phyloP scores from a whole-genome alignment of 495 filamentous ascomycete species.

The Penicillium cinerascens region DNA sequence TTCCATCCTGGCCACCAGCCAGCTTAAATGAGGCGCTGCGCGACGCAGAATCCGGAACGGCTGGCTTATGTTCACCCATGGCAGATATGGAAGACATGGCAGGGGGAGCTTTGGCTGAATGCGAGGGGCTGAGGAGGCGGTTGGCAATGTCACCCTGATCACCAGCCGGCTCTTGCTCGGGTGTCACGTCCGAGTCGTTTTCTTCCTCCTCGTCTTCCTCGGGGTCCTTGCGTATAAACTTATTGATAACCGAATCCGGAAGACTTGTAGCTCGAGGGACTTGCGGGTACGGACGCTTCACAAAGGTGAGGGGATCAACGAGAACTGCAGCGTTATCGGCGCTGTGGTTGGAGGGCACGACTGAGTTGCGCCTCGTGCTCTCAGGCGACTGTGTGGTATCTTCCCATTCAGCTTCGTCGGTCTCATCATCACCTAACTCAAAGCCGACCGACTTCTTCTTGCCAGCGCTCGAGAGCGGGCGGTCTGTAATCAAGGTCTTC shows the following conservation, averaged over 20 bases:
- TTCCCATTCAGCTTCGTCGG: constrained; percentile 49
- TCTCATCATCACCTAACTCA: constrained; percentile 44
- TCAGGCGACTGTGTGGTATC: constrained; percentile 51
- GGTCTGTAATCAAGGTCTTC: constrained; percentile 38
- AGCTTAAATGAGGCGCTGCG: constrained; percentile 40
- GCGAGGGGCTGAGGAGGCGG: constrained; percentile 40
- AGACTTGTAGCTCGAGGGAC: constrained; percentile 43
- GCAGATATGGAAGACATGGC: constrained; percentile 51
- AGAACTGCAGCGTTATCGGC: constrained; percentile 38
- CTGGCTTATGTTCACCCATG: constrained; percentile 28
- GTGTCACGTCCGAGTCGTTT: constrained; percentile 16
- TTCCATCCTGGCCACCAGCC: constrained; percentile 30
- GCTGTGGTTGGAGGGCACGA: constrained; percentile 40
- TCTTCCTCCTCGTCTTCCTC: constrained; percentile 26
- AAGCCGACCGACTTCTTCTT: constrained; percentile 51
- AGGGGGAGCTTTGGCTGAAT: constrained; percentile 44
- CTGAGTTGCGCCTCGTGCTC: constrained; percentile 46
- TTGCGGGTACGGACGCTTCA: constrained; percentile 46
- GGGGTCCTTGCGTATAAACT: constrained; percentile 24
- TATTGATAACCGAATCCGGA: constrained; percentile 41
- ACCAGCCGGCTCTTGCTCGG: constrained; percentile 10
- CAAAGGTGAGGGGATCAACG: constrained; percentile 47
- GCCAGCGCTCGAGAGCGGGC: constrained; percentile 32
- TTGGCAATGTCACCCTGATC: constrained; percentile 40
- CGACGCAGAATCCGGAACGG: constrained; percentile 29